Evolutionary conservation across 371 early-diverging fungal genomes (phyloP).

Genomic region (Mucor irregularis): DNA sequence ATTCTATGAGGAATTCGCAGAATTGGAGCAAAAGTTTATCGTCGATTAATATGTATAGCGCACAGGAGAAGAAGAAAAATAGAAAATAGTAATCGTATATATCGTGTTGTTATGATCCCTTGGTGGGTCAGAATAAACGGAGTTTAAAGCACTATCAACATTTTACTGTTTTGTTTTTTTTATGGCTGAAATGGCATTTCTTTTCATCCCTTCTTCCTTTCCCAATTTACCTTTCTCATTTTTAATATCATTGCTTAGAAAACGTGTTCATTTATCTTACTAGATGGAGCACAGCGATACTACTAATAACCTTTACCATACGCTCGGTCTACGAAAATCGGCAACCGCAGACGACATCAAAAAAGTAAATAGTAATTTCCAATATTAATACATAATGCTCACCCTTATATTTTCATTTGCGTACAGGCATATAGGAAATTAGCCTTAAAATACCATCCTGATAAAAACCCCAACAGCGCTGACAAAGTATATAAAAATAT

Average conservation of each 20-base stretch:
- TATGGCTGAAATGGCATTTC: background rate
- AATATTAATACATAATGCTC: too few species aligned
- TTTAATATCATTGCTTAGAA: too few species aligned
- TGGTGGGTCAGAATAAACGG: too few species aligned
- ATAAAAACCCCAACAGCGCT: conserved; percentile 54
- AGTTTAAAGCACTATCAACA: background rate
- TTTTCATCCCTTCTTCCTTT: background rate
- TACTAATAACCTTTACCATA: conserved; percentile 52
- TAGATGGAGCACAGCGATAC: conserved; percentile 1
- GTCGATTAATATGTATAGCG: too few species aligned
- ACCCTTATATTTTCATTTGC: background rate
- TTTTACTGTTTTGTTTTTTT: background rate
- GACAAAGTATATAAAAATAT: conserved; percentile 33
- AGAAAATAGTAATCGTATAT: too few species aligned
- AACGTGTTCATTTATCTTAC: background rate
- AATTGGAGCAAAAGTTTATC: conserved; percentile 53
- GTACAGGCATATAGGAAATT: conserved; percentile 58
- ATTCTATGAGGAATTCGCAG: conserved; percentile 65
- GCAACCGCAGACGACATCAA: conserved; percentile 70
- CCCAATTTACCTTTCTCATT: background rate
- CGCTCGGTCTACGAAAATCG: conserved; percentile 58
- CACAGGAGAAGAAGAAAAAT: too few species aligned
- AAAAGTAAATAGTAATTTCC: conserved; percentile 39
- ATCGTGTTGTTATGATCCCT: too few species aligned
- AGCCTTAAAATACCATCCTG: conserved; percentile 76